Evolutionary conservation across 2,329 filamentous ascomycete species (phyloP).

Genomic region (Sphaerulina musiva): DNA sequence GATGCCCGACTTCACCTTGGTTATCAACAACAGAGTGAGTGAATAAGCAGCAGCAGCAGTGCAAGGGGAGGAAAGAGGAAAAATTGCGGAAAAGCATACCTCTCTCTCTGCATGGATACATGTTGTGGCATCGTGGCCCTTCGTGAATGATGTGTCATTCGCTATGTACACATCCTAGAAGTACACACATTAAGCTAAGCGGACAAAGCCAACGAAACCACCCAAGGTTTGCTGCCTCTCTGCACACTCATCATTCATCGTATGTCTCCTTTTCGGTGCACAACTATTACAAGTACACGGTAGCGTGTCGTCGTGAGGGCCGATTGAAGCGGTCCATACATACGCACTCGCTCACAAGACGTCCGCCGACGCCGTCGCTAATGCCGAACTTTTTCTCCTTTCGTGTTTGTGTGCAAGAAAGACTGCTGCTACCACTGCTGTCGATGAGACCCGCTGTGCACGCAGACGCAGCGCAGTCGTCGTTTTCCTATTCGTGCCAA

Average conservation of each 20-base stretch:
- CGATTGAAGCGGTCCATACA: neutral
- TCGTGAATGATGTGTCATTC: constrained; percentile 4
- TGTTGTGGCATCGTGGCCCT: neutral
- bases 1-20: constrained; percentile 3
- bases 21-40: neutral
- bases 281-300: constrained; percentile 13
- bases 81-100: neutral
- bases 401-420: neutral
- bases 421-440: neutral
- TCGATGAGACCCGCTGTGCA: neutral
- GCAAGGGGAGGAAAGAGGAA: neutral
- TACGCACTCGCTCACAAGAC: constrained; percentile 1
- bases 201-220: neutral
- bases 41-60: neutral
- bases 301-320: constrained; percentile 13
- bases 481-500: neutral
- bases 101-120: neutral
- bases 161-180: constrained; percentile 8
- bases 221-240: neutral
- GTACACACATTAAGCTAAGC: neutral
- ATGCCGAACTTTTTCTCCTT: constrained; percentile 5
- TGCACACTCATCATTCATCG: neutral
- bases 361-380: constrained; percentile 9
- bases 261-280: constrained; percentile 3
- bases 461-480: neutral